Evolutionary conservation across 176 grass and related monocot species (phyloP), one percentile per base, ranked within the genome.

Genomic region (Bonia amplexicaulis): DNA sequence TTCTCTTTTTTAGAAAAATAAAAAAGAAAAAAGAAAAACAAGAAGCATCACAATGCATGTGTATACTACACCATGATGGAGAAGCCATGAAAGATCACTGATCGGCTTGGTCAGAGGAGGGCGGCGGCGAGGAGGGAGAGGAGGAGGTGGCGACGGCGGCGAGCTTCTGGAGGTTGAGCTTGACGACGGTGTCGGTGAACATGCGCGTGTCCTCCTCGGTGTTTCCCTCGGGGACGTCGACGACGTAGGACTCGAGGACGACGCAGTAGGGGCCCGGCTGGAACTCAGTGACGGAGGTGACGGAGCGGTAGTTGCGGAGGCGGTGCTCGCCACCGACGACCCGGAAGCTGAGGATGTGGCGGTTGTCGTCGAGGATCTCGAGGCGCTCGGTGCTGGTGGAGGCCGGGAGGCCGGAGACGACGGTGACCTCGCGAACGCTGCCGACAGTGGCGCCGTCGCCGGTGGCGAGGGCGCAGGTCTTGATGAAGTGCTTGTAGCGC

Each of bases 401-500:
- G 1, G 93, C 96, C 0, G 96, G 96, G 64, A 99, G 73, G 29
- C 96, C 93, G 5, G 96, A 99, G 27, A 99, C 75, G 54, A 99
- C 91, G 59, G 90, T 88, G 80, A 98, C 93, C 77, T 98, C 91
- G 20, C 96, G 82, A n/a, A 98, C 90, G 83, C 93, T 98, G 23
- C 96, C 96, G 7, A 98, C 96, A 17, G 74, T 73, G 51, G 80
- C 76, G 71, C 96, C 91, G 72, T 95, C 96, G 9, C 96, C 96
- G 15, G 72, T 6, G 10, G 57, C 76, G 16, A 98, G 69, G 11
- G 59, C 74, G 78, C 89, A 89, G 46, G 91, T 89, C 84, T 92
- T 95, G 93, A 98, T 91, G 93, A 98, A 98, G 91, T 98, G 93
- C 86, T 98, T 98, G 90, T 98, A 98, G 15, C 93, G 86, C 90